Evolutionary conservation across 2,329 filamentous ascomycete species (phyloP).

Genomic region (Cladophialophora psammophila): DNA sequence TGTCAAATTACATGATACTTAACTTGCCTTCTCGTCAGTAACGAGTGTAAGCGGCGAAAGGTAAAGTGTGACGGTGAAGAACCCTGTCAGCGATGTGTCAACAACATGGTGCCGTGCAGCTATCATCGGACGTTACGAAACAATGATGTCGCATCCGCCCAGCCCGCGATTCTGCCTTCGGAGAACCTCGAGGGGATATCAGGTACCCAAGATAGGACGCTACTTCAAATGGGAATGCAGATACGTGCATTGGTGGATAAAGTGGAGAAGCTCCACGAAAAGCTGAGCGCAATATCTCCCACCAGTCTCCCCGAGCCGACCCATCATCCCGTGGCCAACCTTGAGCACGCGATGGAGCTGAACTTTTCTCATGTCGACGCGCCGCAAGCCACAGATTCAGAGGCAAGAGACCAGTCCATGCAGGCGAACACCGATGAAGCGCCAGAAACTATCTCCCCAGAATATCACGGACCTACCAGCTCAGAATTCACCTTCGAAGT

Average conservation of each 20-base stretch:
- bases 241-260: neutral
- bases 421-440: neutral
- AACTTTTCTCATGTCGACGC: neutral
- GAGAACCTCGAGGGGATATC: no score
- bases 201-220: no score
- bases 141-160: neutral
- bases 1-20: neutral
- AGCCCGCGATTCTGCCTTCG: neutral
- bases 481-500: conserved; percentile 22
- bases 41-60: conserved; percentile 77
- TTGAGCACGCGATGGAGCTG: neutral
- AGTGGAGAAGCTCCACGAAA: neutral
- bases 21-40: conserved; percentile 53
- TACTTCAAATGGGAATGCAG: neutral
- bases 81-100: conserved; percentile 69
- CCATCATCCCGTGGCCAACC: no score
- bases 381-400: neutral
- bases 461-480: conserved; percentile 25
- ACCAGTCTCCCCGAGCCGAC: neutral
- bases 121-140: conserved; percentile 13
- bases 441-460: conserved; percentile 14
- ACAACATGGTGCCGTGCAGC: conserved; percentile 17
- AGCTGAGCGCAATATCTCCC: conserved; percentile 3
- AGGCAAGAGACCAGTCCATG: neutral
- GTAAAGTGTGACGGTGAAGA: conserved; percentile 77